Evolutionary conservation across 202 grass and related monocot species (phyloP), one percentile per base, ranked within the genome.

Genomic region (Dendrocalamus latiflorus): DNA sequence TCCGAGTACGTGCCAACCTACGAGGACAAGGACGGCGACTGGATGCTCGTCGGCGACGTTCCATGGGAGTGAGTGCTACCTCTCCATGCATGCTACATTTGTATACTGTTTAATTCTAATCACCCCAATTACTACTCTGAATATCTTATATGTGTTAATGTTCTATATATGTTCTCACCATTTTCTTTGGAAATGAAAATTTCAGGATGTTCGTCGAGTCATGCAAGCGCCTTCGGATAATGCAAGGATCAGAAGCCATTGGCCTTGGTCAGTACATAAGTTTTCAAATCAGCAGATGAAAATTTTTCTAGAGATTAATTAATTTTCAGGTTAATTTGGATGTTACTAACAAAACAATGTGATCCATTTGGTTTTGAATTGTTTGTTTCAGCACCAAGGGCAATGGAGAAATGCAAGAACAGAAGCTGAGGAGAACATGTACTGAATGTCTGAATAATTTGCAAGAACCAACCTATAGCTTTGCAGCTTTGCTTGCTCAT

Each of bases 331-430:
- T 17, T 20, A 50, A 7, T 10, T 15, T 88, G 25, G 44, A 62
- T 44, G 14, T 50, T 9, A 45, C 50, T 79, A 48, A 74, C 69
- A 68, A 8, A 18, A 38, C n/a, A 68, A 4, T 33, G 24, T 28
- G 42, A 22, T 26, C 5, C 9, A 43, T 74, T 51, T 9, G 17
- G 2, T 63, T 37, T 60, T 72, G 43, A 53, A 44, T 25, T 25
- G 36, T 87, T 25, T n/a, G 42, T 16, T 77, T 68, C 89, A 97
- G 93, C 93, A 65, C 93, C 93, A 71, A 97, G 89, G 83, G 86
- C 94, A 65, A 91, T 89, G 91, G 93, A 96, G 85, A 96, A 96
- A 82, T 91, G 88, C 88, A 93, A 93, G 89, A 97, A 86, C 85
- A 88, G 84, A 77, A 89, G 86, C 81, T 97, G 74, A 97, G 76